These are phyloP conservation scores for Hansfordia pulvinata DNA, from an alignment of 2,329 filamentous ascomycete species.

Conservation along the genomic window DNA sequence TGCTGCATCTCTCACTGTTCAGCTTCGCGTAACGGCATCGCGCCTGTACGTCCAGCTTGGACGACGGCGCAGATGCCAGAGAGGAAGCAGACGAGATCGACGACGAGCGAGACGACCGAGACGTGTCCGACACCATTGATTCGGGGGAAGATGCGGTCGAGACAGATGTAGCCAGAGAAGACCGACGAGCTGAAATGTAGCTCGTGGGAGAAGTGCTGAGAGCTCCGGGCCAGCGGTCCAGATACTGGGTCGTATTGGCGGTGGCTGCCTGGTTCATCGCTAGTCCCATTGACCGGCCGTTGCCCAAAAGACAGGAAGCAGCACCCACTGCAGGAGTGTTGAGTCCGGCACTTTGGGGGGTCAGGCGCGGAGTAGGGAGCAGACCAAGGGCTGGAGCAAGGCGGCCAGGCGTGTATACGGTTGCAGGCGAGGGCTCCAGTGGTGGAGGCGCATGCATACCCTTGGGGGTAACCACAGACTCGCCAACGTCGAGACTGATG, in stretches of 20 bases:
- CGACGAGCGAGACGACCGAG: constrained; percentile 47
- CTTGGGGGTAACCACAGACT: constrained; percentile 27
- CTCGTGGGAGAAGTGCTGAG: constrained; percentile 37
- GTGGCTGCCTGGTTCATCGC: constrained; percentile 43
- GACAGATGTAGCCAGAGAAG: constrained; percentile 48
- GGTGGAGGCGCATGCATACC: constrained; percentile 24
- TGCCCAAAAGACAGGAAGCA: constrained; percentile 32
- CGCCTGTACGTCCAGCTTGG: constrained; percentile 46
- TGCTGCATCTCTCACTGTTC: constrained; percentile 39
- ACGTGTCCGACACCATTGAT: constrained; percentile 53
- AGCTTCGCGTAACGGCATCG: constrained; percentile 49
- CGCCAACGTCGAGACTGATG: constrained; percentile 22
- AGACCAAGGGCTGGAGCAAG: constrained; percentile 38
- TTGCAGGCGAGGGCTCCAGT: constrained; percentile 34
- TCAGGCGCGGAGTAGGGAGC: constrained; percentile 44
- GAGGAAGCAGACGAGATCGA: constrained; percentile 51
- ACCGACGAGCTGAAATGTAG: constrained; percentile 37
- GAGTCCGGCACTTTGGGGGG: constrained; percentile 39
- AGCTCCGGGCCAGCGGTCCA: constrained; percentile 37
- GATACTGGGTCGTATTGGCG: constrained; percentile 28
- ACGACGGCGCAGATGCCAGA: constrained; percentile 43
- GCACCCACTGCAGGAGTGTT: constrained; percentile 47
- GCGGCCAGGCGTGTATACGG: constrained; percentile 29
- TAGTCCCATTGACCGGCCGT: constrained; percentile 42
- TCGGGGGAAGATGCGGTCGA: constrained; percentile 53